Evolutionary conservation across 1,284 basidiomycete species (phyloP).

Genomic region (Leccinum idahoense): DNA sequence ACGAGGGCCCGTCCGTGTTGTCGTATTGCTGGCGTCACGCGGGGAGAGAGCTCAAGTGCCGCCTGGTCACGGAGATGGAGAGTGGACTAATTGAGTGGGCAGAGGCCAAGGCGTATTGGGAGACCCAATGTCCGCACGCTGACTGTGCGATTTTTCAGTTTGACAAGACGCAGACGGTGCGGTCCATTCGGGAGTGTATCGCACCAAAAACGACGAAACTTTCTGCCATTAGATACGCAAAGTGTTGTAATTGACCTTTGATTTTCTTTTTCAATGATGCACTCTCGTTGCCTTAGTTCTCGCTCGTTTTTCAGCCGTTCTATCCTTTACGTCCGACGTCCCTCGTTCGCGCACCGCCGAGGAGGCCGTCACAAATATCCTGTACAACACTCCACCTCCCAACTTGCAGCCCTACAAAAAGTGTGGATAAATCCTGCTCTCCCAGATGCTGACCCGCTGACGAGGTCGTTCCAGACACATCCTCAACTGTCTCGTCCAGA

Average conservation of each 20-base stretch:
- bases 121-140: too few species aligned
- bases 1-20: slow-evolving; percentile 46
- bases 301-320: too few species aligned
- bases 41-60: slow-evolving; percentile 59
- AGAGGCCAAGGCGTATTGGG: slow-evolving; percentile 33
- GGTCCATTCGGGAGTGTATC: too few species aligned
- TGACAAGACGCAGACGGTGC: too few species aligned
- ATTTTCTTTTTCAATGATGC: too few species aligned
- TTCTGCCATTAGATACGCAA: too few species aligned
- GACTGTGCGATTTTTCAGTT: too few species aligned
- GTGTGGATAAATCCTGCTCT: slow-evolving; percentile 33
- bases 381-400: slow-evolving; percentile 94
- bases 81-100: slow-evolving; percentile 48
- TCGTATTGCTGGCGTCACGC: slow-evolving; percentile 44
- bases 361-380: slow-evolving; percentile 92
- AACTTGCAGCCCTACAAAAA: slow-evolving; percentile 93
- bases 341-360: slow-evolving; percentile 79
- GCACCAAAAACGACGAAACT: too few species aligned
- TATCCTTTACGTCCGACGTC: slow-evolving; percentile 53
- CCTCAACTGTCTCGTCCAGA: slow-evolving; percentile 98
- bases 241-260: too few species aligned
- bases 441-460: not conserved
- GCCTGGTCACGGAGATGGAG: slow-evolving; percentile 53
- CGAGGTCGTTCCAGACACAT: slow-evolving; percentile 64
- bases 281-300: too few species aligned